A percentile compares a stretch with the other conserved stretches of the same genome.
These are phyloP conservation scores for Oehlia diaphana DNA, from an alignment of 192 early-diverging fungal genomes.

Conservation along the genomic window DNA sequence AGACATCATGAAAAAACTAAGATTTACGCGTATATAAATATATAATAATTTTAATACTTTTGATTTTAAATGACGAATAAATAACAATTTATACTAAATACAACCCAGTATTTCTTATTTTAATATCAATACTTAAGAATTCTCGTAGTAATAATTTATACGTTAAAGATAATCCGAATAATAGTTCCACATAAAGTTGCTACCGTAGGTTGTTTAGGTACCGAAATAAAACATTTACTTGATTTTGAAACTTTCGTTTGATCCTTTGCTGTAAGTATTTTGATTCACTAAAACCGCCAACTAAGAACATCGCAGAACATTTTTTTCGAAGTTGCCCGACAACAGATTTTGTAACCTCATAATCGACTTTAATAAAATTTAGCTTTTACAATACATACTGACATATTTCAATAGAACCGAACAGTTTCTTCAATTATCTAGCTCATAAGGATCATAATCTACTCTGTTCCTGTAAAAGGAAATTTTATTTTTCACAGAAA, in stretches of 20 bases:
- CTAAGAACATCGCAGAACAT: slow-evolving; percentile 38
- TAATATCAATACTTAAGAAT: background rate
- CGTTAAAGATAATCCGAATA: background rate
- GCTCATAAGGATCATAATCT: too few species aligned
- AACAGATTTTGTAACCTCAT: too few species aligned
- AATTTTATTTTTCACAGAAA: background rate
- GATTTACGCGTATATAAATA: too few species aligned
- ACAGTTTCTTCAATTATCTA: too few species aligned
- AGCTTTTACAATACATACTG: slow-evolving; percentile 37
- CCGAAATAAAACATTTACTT: slow-evolving; percentile 31
- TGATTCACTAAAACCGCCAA: slow-evolving; percentile 40
- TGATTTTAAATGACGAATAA: too few species aligned
- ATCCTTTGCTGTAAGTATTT: slow-evolving; percentile 37
- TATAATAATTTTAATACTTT: too few species aligned
- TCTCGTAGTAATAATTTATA: background rate
- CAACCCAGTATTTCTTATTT: too few species aligned
- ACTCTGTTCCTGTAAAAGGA: too few species aligned
- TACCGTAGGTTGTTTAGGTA: slow-evolving; percentile 31
- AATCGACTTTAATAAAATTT: slow-evolving; percentile 35
- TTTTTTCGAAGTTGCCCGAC: too few species aligned
- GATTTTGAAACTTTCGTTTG: slow-evolving; percentile 34
- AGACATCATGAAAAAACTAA: too few species aligned
- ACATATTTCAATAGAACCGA: too few species aligned
- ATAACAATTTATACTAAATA: too few species aligned
- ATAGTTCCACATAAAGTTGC: slow-evolving; percentile 13